Evolutionary conservation across 805 yeast genomes (phyloP), one percentile per base, ranked within the genome.

Genomic region (Pichia membranifaciens): DNA sequence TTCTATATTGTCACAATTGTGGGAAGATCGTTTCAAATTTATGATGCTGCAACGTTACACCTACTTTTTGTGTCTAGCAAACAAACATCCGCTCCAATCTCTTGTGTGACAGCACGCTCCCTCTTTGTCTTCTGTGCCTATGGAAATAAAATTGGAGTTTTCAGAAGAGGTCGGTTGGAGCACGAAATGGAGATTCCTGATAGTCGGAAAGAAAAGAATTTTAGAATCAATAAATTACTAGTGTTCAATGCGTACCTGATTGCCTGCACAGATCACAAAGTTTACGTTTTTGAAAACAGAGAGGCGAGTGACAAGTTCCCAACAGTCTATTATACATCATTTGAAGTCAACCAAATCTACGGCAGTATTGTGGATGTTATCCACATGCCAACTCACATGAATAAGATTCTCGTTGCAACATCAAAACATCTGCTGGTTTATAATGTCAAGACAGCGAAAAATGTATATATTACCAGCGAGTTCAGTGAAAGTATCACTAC

Each of bases 371-470:
- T 84, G 10, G 82, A 81, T 38, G 54, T 85, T 17, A 58, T 79
- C 10, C 99, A 93, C 64, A 83, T 91, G 43, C 90, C 97, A 28
- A 91, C 99, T 0, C 90, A 91, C 61, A 66, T 95, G 59, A 93
- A 93, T 71, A 93, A 93, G 61, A 69, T 95, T 23, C 82, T 85
- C 1, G 81, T 91, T 28, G 87, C 90, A n/a, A 87, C 97, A 1
- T 72, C 82, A 4, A 64, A 76, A 2, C 73, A 76, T 40, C 49
- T 90, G 13, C 64, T 78, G 44, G 67, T 95, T 23, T 76, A 75
- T 66, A 95, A 93, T 59, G 70, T 90, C 47, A 78, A 87, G 57
- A 79, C 96, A 0, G 89, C 88, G 1, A 87, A 84, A 62, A 58
- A 82, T 22, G 56, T 93, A 21, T 86, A 64, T 68, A 57, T 57